Percentiles rank a stretch among this genome's conserved stretches.
These are phyloP conservation scores for Trametes villosa DNA, from an alignment of 768 basidiomycete genomes.

Conservation along the genomic window DNA sequence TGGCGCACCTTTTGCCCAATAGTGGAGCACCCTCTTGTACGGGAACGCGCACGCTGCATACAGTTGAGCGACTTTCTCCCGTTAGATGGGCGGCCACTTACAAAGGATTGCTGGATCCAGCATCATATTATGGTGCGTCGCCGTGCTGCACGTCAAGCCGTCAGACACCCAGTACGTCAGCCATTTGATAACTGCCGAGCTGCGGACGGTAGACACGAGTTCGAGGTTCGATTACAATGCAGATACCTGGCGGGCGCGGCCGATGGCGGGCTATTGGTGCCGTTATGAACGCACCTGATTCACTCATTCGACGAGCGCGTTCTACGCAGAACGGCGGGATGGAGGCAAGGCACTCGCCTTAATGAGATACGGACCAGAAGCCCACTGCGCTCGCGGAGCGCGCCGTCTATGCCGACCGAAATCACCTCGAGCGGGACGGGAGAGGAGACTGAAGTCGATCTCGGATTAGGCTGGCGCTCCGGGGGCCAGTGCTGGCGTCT, in stretches of 20 bases:
- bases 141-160: constrained; percentile 52
- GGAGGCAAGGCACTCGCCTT: not conserved
- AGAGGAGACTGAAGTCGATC: no score
- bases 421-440: no score
- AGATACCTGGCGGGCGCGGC: not conserved
- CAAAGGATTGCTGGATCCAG: constrained; percentile 84
- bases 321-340: not conserved
- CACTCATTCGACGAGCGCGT: not conserved
- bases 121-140: constrained; percentile 96
- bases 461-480: no score
- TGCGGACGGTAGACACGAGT: no score
- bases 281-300: constrained; percentile 11
- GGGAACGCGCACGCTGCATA: constrained; percentile 75
- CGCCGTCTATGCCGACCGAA: no score
- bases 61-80: constrained; percentile 3
- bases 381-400: not conserved
- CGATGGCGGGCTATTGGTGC: not conserved
- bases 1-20: constrained; percentile 87
- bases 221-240: not conserved
- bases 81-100: constrained; percentile 43
- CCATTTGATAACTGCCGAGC: not conserved
- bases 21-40: constrained; percentile 79
- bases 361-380: not conserved
- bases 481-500: no score
- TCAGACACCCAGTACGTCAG: not conserved